Percentiles rank a stretch among this genome's conserved stretches.
phyloP scores from a whole-genome alignment of 352 stramenopile genomes.

The Phytopythium ostracodes region DNA sequence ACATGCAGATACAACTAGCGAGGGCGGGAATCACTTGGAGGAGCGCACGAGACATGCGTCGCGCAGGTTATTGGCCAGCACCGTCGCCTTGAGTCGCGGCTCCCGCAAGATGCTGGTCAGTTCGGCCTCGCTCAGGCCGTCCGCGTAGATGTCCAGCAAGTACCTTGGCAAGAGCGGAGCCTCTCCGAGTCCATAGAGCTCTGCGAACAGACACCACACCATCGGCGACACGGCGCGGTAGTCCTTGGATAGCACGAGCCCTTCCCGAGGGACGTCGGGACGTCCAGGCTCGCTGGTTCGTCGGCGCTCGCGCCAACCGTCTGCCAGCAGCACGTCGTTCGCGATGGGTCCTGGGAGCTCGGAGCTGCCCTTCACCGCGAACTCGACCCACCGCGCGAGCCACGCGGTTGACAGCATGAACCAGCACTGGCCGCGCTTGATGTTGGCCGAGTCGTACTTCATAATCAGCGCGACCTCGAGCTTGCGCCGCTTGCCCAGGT shows the following conservation, averaged over 20 bases:
- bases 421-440: slow-evolving; percentile 73
- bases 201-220: slow-evolving; percentile 67
- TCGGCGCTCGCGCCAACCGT: slow-evolving; percentile 38
- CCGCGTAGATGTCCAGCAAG: slow-evolving; percentile 42
- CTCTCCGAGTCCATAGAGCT: slow-evolving; percentile 55
- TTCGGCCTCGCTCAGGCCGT: slow-evolving; percentile 31
- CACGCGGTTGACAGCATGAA: slow-evolving; percentile 53
- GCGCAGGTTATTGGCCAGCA: slow-evolving; percentile 40
- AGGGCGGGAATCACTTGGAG: neutral
- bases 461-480: slow-evolving; percentile 57
- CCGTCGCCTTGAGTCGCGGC: slow-evolving; percentile 33
- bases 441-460: slow-evolving; percentile 41
- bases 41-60: slow-evolving; percentile 31
- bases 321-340: slow-evolving; percentile 48
- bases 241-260: slow-evolving; percentile 45
- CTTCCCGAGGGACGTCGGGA: slow-evolving; percentile 33
- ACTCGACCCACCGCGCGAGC: slow-evolving; percentile 63
- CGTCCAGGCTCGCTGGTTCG: slow-evolving; percentile 26
- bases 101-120: slow-evolving; percentile 32
- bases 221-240: slow-evolving; percentile 72
- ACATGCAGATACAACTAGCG: neutral
- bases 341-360: slow-evolving; percentile 50
- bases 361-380: slow-evolving; percentile 31
- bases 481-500: slow-evolving; percentile 44
- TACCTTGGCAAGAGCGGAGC: slow-evolving; percentile 41